These are phyloP conservation scores for Colletotrichum spinosum DNA, from an alignment of 2,329 filamentous ascomycete species.

Conservation along the genomic window DNA sequence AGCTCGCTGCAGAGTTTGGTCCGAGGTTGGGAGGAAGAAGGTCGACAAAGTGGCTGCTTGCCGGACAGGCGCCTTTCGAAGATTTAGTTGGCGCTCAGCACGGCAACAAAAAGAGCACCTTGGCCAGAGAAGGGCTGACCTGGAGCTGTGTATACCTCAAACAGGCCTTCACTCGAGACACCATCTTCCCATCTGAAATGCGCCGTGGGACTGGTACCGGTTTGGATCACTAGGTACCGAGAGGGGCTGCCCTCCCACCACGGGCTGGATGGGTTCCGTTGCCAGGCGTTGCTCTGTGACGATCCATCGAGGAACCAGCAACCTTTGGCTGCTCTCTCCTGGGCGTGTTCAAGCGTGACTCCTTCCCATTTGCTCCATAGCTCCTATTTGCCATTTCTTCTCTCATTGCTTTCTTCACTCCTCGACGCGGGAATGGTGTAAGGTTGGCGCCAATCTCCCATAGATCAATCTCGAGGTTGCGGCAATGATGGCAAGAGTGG, in stretches of 20 bases:
- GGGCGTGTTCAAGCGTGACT: background rate
- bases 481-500: background rate
- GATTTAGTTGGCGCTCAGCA: background rate
- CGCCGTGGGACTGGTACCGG: background rate
- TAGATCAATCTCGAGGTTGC: background rate
- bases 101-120: no score
- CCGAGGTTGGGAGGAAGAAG: background rate
- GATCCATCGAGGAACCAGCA: background rate
- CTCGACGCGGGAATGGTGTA: background rate
- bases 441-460: background rate
- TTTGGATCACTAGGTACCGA: background rate
- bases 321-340: background rate
- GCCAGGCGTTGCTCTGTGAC: background rate
- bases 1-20: background rate
- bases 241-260: background rate
- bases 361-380: background rate
- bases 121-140: background rate
- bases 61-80: background rate
- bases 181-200: background rate
- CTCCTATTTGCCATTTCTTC: background rate
- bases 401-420: background rate
- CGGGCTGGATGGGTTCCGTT: background rate
- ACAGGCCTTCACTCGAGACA: background rate
- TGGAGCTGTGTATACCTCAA: background rate
- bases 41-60: background rate